Base-by-base conservation (phyloP, 169 alveolate genomes). In the Plasmodium adleri region DNA sequence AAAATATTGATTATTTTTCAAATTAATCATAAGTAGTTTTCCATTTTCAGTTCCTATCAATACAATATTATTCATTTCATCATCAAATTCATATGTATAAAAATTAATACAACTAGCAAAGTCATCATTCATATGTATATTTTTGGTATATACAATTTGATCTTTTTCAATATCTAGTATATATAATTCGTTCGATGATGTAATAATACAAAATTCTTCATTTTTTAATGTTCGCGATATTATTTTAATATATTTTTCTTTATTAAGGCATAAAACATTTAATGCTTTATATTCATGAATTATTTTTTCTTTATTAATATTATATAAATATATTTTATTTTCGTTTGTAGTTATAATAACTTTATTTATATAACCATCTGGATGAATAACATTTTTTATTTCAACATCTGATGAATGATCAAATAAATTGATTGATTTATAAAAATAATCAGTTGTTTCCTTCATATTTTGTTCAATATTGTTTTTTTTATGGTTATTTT, bases 311-410 rank as follows among this genome's bases (percentile, higher is more conserved):
- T 87, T 88, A 59, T 88, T 74, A 8, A 92, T 88, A 89, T 93
- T 93, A 60, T 83, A 90, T 22, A 93, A 88, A 73, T 74, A 68
- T 80, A 93, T 28, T 67, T 85, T 78, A 63, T 93, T 90, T 49
- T 90, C 93, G 47, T 80, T 76, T 0, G 92, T 72, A 15, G 88
- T 88, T 15, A 93, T 70, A 22, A 93, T 74, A 26, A 88, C 93
- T 75, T 93, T 93, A 75, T 93, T 92, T 62, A 56, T 91, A 70
- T 92, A 88, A 26, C 95, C 96, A 9, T 26, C 72, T 20, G 93
- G 94, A n/a, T 93, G 95, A 32, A 92, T 3, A 39, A 90, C 74
- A 47, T 56, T n/a, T 45, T 72, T 85, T 9, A 93, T 64, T 54
- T 64, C 88, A 32, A 78, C 26, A 54, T 74, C 67, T 4, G 92